Evolutionary conservation across 2,329 filamentous ascomycete species (phyloP).

Genomic region (Fusarium pseudoanthophilum): DNA sequence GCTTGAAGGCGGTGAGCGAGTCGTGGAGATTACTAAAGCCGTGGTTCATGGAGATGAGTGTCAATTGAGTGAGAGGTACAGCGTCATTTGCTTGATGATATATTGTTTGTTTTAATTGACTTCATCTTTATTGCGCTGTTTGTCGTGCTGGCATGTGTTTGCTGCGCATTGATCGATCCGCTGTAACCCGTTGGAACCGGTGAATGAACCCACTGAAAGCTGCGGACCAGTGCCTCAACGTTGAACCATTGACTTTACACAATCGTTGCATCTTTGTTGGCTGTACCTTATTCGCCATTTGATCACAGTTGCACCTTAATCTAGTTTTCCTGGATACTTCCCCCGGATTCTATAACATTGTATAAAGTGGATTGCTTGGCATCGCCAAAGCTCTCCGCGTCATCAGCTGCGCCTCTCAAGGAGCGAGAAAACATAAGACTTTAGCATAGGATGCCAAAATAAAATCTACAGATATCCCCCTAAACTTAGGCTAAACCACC

Average conservation of each 20-base stretch:
- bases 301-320: too few species aligned
- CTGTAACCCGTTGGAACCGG: neutral
- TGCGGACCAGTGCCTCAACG: neutral
- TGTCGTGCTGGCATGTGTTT: neutral
- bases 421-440: neutral
- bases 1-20: conserved; percentile 37
- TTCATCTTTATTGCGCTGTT: neutral
- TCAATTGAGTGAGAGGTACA: neutral
- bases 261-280: neutral
- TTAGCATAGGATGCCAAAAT: neutral
- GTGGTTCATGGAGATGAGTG: neutral
- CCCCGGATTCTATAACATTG: neutral
- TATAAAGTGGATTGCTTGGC: conserved; percentile 24
- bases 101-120: neutral
- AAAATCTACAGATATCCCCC: fast-evolving
- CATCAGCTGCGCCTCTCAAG: conserved; percentile 23
- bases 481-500: neutral
- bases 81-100: neutral
- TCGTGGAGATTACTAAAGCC: conserved; percentile 12
- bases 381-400: conserved; percentile 15
- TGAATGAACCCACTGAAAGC: neutral
- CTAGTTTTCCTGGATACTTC: neutral
- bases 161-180: neutral
- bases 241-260: neutral
- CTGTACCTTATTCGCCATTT: too few species aligned